These are phyloP conservation scores for Neurospora sp. DNA, from an alignment of 495 filamentous ascomycete species.

Conservation along the genomic window DNA sequence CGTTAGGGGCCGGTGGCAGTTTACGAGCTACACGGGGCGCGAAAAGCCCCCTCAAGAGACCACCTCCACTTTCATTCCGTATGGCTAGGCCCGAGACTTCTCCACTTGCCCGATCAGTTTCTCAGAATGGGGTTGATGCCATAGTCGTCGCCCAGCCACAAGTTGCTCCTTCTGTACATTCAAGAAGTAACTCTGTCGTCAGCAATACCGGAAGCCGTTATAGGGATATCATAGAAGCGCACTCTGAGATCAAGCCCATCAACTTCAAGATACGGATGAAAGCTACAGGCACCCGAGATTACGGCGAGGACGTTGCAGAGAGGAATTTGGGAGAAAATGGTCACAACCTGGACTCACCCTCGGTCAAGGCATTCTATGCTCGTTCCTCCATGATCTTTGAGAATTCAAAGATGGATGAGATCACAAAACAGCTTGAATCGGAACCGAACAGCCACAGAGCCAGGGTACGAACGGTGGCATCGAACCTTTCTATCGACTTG, in stretches of 20 bases:
- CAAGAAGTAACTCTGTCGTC: constrained; percentile 11
- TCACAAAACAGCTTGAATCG: neutral
- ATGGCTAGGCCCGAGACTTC: constrained; percentile 5
- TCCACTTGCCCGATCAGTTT: constrained; percentile 5
- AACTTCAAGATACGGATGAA: constrained; percentile 36
- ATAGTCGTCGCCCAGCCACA: constrained; percentile 8
- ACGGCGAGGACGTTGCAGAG: constrained; percentile 47
- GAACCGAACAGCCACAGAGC: neutral
- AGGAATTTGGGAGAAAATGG: constrained; percentile 37
- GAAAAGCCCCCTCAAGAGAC: constrained; percentile 5
- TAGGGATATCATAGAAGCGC: constrained; percentile 44
- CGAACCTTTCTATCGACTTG: neutral
- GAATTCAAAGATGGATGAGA: neutral
- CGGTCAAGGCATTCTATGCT: constrained; percentile 24
- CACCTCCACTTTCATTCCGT: constrained; percentile 22
- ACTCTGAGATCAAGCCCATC: constrained; percentile 35
- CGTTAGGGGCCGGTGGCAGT: neutral
- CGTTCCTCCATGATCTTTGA: constrained; percentile 1
- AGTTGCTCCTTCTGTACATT: constrained; percentile 1
- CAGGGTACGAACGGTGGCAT: neutral
- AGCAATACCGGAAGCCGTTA: constrained; percentile 17
- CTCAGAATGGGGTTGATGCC: constrained; percentile 5
- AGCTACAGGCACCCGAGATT: constrained; percentile 37
- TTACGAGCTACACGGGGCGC: constrained; percentile 1
- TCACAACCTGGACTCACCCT: constrained; percentile 17